A percentile compares a stretch with the other conserved stretches of the same genome.
phyloP scores from a whole-genome alignment of 139 green algal genomes.

The Marvania coccoides region DNA sequence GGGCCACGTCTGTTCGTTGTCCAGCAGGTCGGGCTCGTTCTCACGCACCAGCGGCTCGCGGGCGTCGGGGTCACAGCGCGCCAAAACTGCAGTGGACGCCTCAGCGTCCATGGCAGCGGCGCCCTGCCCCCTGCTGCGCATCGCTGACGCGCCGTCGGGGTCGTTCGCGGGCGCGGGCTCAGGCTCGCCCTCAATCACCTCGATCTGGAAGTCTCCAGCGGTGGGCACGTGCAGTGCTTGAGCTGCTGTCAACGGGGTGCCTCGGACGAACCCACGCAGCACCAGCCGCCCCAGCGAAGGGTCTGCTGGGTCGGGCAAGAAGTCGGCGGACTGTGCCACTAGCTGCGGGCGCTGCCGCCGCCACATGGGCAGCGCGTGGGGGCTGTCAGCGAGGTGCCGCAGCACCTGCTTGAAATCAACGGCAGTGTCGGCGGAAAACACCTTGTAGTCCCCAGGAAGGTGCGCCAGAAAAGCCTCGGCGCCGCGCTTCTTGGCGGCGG shows the following conservation, averaged over 20 bases:
- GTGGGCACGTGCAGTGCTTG: slow-evolving; percentile 69
- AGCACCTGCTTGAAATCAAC: slow-evolving; percentile 54
- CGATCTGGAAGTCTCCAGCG: slow-evolving; percentile 72
- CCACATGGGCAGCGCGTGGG: slow-evolving; percentile 52
- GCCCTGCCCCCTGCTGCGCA: neutral
- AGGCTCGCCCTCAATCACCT: slow-evolving; percentile 36
- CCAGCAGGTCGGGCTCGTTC: slow-evolving; percentile 49
- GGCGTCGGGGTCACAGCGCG: slow-evolving; percentile 29
- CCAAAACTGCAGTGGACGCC: slow-evolving; percentile 24
- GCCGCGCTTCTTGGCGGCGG: slow-evolving; percentile 67
- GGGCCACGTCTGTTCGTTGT: slow-evolving; percentile 87
- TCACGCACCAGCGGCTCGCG: slow-evolving; percentile 54
- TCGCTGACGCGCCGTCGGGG: neutral
- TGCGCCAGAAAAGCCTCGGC: slow-evolving; percentile 35
- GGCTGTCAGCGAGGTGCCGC: slow-evolving; percentile 53
- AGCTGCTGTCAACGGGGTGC: slow-evolving; percentile 55
- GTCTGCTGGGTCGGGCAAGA: neutral
- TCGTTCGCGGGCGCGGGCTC: slow-evolving; percentile 23
- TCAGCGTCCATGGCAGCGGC: slow-evolving; percentile 15
- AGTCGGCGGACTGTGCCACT: slow-evolving; percentile 50
- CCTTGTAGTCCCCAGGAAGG: slow-evolving; percentile 44
- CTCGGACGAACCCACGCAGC: slow-evolving; percentile 58
- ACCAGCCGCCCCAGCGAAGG: slow-evolving; percentile 5
- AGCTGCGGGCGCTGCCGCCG: slow-evolving; percentile 59
- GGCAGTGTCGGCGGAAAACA: slow-evolving; percentile 40